Percentiles rank a stretch among this genome's conserved stretches.
phyloP scores from a whole-genome alignment of 164 flowering plant species.

The Stephania japonica region DNA sequence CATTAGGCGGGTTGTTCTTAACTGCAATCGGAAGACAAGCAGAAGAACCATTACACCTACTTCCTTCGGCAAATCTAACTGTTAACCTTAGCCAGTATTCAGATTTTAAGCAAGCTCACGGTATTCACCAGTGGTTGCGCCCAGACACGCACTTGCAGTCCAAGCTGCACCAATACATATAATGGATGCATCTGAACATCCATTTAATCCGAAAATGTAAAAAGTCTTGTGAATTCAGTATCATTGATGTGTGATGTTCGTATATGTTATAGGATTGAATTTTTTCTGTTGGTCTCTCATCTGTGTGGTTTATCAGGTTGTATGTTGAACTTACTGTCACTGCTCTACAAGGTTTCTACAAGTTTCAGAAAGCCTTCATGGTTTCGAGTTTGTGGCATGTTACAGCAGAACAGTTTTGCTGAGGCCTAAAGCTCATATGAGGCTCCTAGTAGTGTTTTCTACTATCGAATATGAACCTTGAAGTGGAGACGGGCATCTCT shows the following conservation, averaged over 20 bases:
- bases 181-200: background rate
- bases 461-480: background rate
- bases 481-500: background rate
- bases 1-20: slow-evolving; percentile 43
- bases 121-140: slow-evolving; percentile 75
- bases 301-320: background rate
- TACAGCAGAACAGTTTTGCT: background rate
- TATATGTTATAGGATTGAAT: background rate
- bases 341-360: background rate
- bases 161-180: slow-evolving; percentile 32
- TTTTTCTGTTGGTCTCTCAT: background rate
- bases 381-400: background rate
- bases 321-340: background rate
- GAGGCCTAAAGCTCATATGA: background rate
- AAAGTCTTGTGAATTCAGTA: background rate
- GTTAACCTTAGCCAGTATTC: slow-evolving; percentile 32
- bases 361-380: background rate
- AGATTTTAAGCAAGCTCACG: slow-evolving; percentile 54
- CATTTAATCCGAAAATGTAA: background rate
- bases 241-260: background rate
- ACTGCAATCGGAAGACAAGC: slow-evolving; percentile 43
- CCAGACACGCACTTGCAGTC: slow-evolving; percentile 36
- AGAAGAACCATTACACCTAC: slow-evolving; percentile 49
- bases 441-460: background rate
- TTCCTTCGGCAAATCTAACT: slow-evolving; percentile 60